Base-by-base conservation (phyloP, 306 rosid species). In the Inga laurina region DNA sequence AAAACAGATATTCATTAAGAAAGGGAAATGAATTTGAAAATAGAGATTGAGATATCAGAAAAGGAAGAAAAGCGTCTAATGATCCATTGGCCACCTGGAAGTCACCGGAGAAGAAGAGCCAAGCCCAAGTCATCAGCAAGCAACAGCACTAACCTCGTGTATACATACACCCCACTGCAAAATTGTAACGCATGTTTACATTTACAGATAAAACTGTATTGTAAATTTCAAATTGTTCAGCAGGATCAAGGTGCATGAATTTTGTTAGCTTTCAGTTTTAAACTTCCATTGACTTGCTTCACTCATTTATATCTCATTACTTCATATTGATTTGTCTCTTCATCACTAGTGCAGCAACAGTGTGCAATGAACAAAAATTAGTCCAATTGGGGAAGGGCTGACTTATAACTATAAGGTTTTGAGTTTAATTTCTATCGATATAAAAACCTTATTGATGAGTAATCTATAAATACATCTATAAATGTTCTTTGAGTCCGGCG, bases 401-500 rank as follows among this genome's bases (percentile, higher is more conserved):
- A 8, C 11, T 44, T 12, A 44, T 1, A 43, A 43, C 11, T 43
- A 43, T 9, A 43, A 43, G 11, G 2, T 44, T 44, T 0, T 44
- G 46, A 44, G 3, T 44, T 9, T 0, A 44, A 44, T 1, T 8
- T 44, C 1, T 7, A 39, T 1, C 1, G 1, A 39, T 39, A 39
- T 39, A 0, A 39, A 0, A 0, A 39, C 1, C 1, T 39, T 39
- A 0, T 39, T 39, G 43, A 39, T 39, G 6, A 1, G 1, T 0
- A 39, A 39, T 39, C 43, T 37, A 39, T 39, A 39, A 39, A 6
- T 39, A 6, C 0, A 0, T 39, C 0, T 39, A 1, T 39, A 6
- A 39, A 6, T 39, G 8, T 1, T 39, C 2, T 39, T 39, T 5
- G 1, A 39, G 43, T 39, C 8, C 1, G 7, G 7, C 5, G 41